Evolutionary conservation across 148 eudicot species (phyloP), one percentile per base, ranked within the genome.

Genomic region (Chenopodium berlandieri): DNA sequence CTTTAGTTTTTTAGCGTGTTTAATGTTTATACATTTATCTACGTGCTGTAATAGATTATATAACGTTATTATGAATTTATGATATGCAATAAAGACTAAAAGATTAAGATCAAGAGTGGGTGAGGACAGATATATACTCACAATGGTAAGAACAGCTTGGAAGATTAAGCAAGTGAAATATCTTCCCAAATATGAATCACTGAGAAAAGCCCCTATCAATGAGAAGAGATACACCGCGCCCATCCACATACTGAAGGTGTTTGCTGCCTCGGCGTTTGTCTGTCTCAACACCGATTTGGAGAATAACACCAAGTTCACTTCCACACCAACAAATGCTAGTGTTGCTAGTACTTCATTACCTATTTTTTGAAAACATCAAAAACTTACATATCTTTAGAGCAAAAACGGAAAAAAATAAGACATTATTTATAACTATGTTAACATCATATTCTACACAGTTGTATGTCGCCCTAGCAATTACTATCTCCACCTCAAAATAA

Each of bases 211-310:
- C 1, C 91, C 91, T 4, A 89, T 72, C 64, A 89, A 84, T 7
- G 91, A 89, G 77, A 83, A 89, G 3, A 89, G 78, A 77, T 89
- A 89, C 14, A 89, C 91, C 2, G 91, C 86, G 73, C 91, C 91
- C 86, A 88, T 89, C 91, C 91, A 89, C 82, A 82, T 83, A 64
- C 89, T 87, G 77, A 87, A 87, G 34, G 87, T 85, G 76, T 89
- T 89, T 3, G 91, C 91, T 73, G 91, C 91, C 77, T 89, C 90
- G 3, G 91, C 91, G 66, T 89, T 89, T 13, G 85, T 88, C 32
- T 89, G 87, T 67, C 89, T 47, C n/a, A 89, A 64, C 20, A 89
- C 90, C 9, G 89, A 80, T 74, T 88, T 89, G 4, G 88, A 84
- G 87, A 89, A 89, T 31, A 89, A 70, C 74, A 89, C 91, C 78